Conservation (phyloP, 73 alveolate species). For the Blepharisma stoltei region DNA sequence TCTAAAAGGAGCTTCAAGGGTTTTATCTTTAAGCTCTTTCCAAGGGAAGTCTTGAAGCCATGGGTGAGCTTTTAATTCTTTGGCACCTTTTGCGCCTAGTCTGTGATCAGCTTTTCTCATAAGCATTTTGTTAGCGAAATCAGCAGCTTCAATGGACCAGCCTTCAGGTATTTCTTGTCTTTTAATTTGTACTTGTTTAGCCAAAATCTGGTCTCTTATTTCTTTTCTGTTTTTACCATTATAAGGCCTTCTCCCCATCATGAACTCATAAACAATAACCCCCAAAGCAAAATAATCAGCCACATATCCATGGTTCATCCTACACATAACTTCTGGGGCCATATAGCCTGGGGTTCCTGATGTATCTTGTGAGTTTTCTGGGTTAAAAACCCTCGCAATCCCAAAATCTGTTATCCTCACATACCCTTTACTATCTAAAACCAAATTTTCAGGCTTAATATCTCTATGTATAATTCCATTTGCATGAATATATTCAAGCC, state of each 20-base stretch:
- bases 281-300: conserved; percentile 91
- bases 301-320: conserved; percentile 70
- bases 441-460: conserved; percentile 91
- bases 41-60: conserved; percentile 85
- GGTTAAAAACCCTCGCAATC: conserved; percentile 74
- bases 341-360: conserved; percentile 83
- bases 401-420: conserved; percentile 86
- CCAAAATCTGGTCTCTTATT: conserved; percentile 62
- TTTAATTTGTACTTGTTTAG: conserved; percentile 66
- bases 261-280: conserved; percentile 76
- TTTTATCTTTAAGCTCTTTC: conserved; percentile 50
- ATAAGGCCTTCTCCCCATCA: conserved; percentile 86
- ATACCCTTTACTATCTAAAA: conserved; percentile 77
- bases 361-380: conserved; percentile 82
- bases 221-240: conserved; percentile 76
- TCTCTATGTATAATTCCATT: conserved; percentile 88
- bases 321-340: conserved; percentile 88
- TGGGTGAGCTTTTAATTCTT: conserved; percentile 75
- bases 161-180: conserved; percentile 81
- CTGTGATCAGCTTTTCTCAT: conserved; percentile 80
- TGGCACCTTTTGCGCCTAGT: conserved; percentile 80
- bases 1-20: conserved; percentile 19
- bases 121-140: conserved; percentile 77
- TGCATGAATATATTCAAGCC: conserved; percentile 80
- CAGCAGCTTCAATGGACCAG: conserved; percentile 94